Conservation (phyloP, 257 asterid genomes). For the Nicotiana benthamiana region DNA sequence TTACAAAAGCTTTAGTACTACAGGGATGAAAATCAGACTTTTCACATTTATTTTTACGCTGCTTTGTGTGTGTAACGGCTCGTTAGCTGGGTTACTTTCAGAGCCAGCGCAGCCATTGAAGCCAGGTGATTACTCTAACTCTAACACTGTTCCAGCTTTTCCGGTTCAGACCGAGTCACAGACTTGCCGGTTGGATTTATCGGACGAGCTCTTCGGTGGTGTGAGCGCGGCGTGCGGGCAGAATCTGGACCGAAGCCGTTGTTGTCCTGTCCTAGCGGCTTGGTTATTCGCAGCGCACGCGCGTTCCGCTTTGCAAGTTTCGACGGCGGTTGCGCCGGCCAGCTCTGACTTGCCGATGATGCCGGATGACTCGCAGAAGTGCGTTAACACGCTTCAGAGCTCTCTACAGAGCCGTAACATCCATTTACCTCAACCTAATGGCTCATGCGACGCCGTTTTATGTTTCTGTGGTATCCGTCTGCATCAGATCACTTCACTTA, state of each 20-base stretch:
- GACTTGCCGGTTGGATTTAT: constrained; percentile 64
- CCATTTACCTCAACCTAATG: constrained; percentile 65
- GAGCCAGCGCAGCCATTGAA: constrained; percentile 71
- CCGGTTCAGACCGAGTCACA: constrained; percentile 64
- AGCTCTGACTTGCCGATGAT: constrained; percentile 71
- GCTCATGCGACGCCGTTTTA: constrained; percentile 82
- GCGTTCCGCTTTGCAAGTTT: constrained; percentile 60
- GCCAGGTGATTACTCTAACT: constrained; percentile 42
- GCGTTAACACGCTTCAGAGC: constrained; percentile 75
- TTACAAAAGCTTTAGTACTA: background rate
- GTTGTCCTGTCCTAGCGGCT: constrained; percentile 96
- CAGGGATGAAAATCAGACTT: background rate
- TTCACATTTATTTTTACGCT: background rate
- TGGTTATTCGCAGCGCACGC: constrained; percentile 99
- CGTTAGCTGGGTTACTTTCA: constrained; percentile 42
- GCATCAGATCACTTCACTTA: constrained; percentile 72
- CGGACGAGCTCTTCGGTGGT: constrained; percentile 91
- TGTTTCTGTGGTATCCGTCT: constrained; percentile 94
- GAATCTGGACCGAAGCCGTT: constrained; percentile 86
- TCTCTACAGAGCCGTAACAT: constrained; percentile 59
- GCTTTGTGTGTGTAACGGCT: background rate
- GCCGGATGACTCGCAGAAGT: constrained; percentile 95
- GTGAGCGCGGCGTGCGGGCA: constrained; percentile 77
- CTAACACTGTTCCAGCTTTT: constrained; percentile 79
- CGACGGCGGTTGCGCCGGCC: constrained; percentile 37